Percentiles rank a stretch among this genome's conserved stretches.
phyloP scores from a whole-genome alignment of 257 asterid species.

The Scutellaria barbata region DNA sequence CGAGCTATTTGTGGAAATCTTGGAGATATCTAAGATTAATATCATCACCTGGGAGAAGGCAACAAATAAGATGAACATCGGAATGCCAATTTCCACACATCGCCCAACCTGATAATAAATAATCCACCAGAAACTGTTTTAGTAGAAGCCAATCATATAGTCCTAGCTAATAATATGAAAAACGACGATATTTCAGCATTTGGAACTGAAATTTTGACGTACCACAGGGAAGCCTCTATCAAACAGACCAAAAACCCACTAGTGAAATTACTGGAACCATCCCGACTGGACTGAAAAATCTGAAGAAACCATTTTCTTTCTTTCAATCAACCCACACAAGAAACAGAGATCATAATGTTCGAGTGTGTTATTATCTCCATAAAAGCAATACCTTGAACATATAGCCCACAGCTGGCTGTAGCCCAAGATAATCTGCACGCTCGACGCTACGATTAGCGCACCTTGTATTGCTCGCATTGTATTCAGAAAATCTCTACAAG shows the following conservation, averaged over 20 bases:
- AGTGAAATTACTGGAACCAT: slow-evolving; percentile 93
- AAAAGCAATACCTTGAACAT: slow-evolving; percentile 73
- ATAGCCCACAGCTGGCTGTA: slow-evolving; percentile 98
- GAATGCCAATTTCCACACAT: slow-evolving; percentile 95
- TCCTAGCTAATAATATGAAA: neutral
- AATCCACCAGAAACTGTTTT: slow-evolving; percentile 18
- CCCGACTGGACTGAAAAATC: slow-evolving; percentile 98
- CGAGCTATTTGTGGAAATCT: no score
- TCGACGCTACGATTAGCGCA: slow-evolving; percentile 90
- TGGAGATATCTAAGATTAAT: neutral
- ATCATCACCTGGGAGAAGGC: slow-evolving; percentile 81
- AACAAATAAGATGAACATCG: slow-evolving; percentile 83
- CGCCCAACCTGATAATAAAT: slow-evolving; percentile 67
- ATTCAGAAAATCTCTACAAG: slow-evolving; percentile 70
- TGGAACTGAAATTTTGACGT: slow-evolving; percentile 22
- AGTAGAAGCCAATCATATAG: slow-evolving; percentile 25
- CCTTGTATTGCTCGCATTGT: slow-evolving; percentile 96
- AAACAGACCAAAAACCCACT: slow-evolving; percentile 90
- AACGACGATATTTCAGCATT: neutral
- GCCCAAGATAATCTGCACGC: slow-evolving; percentile 94
- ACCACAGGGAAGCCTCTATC: slow-evolving; percentile 97
- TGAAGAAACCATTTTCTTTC: slow-evolving; percentile 38
- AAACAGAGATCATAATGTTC: neutral
- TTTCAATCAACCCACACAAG: neutral
- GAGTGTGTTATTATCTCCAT: neutral